A percentile compares a stretch with the other conserved stretches of the same genome.
phyloP scores from a whole-genome alignment of 257 asterid genomes.

The Buddleja alternifolia region DNA sequence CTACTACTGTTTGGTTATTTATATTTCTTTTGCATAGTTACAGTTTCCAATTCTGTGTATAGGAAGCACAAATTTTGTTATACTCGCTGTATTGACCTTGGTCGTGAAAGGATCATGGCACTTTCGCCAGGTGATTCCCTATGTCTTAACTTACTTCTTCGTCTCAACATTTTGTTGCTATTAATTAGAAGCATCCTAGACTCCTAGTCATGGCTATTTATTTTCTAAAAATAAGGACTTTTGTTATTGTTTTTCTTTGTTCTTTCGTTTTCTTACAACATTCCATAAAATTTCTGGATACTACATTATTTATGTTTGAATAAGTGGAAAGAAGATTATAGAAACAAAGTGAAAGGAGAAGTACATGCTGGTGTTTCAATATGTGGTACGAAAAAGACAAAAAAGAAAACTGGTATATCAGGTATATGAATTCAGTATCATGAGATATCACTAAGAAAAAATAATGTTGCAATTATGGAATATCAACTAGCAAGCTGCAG shows the following conservation, averaged over 20 bases:
- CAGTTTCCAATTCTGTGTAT: conserved; percentile 20
- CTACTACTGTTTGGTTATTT: neutral
- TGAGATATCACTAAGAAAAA: conserved; percentile 4
- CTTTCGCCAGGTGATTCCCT: conserved; percentile 76
- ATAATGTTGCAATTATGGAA: neutral
- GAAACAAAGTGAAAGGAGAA: neutral
- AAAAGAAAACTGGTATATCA: neutral
- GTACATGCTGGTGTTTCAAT: conserved; percentile 7
- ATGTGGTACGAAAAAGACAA: neutral
- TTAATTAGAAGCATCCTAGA: neutral
- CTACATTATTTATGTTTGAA: neutral
- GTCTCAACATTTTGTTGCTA: neutral
- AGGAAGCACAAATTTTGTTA: conserved; percentile 91
- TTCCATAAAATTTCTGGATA: neutral
- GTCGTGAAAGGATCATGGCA: conserved; percentile 86
- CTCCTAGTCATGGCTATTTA: neutral
- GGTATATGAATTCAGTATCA: neutral
- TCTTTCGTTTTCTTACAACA: neutral
- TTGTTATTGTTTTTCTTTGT: neutral
- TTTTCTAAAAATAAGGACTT: neutral
- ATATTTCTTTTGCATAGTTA: neutral
- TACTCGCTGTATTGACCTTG: conserved; percentile 83
- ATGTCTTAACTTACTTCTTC: conserved; percentile 16
- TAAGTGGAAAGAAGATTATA: neutral
- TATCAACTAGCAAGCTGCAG: neutral